These are phyloP conservation scores for Astragalus membranaceus DNA, from an alignment of 306 rosid genomes.

Conservation along the genomic window DNA sequence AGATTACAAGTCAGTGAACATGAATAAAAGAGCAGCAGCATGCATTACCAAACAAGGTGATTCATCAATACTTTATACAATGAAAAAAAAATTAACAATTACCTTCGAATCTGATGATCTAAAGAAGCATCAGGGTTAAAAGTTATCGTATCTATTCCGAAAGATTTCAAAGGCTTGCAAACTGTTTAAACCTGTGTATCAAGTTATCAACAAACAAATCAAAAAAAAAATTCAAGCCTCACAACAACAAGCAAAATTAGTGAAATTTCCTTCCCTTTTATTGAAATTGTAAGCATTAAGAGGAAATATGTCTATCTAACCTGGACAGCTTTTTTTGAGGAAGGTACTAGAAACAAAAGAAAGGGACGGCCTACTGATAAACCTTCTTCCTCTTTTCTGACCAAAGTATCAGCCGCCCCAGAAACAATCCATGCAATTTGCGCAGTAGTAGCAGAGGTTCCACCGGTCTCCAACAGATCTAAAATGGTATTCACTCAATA, in stretches of 20 bases:
- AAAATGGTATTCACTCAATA: no score
- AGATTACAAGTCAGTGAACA: background rate
- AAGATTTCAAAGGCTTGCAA: conserved; percentile 83
- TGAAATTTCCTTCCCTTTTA: background rate
- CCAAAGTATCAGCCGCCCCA: conserved; percentile 66
- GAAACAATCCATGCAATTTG: conserved; percentile 89
- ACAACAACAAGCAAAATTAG: background rate
- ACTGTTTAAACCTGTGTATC: conserved; percentile 55
- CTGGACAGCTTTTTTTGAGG: conserved; percentile 71
- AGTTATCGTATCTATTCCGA: conserved; percentile 90
- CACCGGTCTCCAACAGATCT: conserved; percentile 66
- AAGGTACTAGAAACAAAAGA: conserved; percentile 80
- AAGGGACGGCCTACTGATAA: conserved; percentile 53
- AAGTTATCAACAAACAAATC: conserved; percentile 4
- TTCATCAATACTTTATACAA: background rate
- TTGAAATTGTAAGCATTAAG: background rate
- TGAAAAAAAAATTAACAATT: conserved; percentile 13
- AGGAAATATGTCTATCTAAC: conserved; percentile 31
- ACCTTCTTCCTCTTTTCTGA: conserved; percentile 74
- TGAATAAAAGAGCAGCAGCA: background rate
- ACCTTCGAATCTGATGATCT: conserved; percentile 96
- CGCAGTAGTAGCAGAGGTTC: conserved; percentile 53
- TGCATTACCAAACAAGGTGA: conserved; percentile 5
- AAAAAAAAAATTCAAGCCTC: background rate
- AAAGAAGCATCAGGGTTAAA: conserved; percentile 77